Conservation (phyloP, 2,329 filamentous ascomycete species). For the Penicillium frequentans region DNA sequence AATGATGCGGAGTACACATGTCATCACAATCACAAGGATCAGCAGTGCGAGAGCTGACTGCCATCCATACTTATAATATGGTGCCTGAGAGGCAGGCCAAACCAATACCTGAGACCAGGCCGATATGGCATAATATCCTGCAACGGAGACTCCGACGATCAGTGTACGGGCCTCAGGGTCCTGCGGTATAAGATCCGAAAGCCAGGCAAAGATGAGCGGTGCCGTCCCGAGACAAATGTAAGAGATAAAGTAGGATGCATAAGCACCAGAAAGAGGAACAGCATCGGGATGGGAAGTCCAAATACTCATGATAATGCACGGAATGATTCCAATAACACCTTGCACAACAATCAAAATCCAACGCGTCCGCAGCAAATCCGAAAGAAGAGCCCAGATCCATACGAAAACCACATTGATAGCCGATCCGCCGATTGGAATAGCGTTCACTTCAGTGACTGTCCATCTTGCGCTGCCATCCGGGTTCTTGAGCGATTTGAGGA, state of each 20-base stretch:
- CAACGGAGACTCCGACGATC: conserved; percentile 52
- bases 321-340: conserved; percentile 48
- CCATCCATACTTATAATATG: conserved; percentile 52
- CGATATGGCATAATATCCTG: conserved; percentile 52
- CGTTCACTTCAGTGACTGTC: conserved; percentile 48
- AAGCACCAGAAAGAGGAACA: conserved; percentile 49
- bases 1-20: conserved; percentile 44
- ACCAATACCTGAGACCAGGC: conserved; percentile 55
- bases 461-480: conserved; percentile 46
- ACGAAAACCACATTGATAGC: conserved; percentile 54
- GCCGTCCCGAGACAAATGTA: conserved; percentile 52
- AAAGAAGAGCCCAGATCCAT: conserved; percentile 56
- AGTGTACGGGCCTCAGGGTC: conserved; percentile 52
- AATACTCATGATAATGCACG: conserved; percentile 54
- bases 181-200: conserved; percentile 52
- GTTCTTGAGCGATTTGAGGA: conserved; percentile 23
- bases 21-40: conserved; percentile 49
- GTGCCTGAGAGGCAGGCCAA: conserved; percentile 54
- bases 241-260: conserved; percentile 54
- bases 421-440: conserved; percentile 51
- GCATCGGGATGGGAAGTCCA: conserved; percentile 50
- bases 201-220: conserved; percentile 54
- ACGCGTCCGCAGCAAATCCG: conserved; percentile 50
- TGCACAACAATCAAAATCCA: conserved; percentile 54
- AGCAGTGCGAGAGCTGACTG: conserved; percentile 49